phyloP scores from a whole-genome alignment of 73 alveolate genomes.

The Blepharisma stoltei region DNA sequence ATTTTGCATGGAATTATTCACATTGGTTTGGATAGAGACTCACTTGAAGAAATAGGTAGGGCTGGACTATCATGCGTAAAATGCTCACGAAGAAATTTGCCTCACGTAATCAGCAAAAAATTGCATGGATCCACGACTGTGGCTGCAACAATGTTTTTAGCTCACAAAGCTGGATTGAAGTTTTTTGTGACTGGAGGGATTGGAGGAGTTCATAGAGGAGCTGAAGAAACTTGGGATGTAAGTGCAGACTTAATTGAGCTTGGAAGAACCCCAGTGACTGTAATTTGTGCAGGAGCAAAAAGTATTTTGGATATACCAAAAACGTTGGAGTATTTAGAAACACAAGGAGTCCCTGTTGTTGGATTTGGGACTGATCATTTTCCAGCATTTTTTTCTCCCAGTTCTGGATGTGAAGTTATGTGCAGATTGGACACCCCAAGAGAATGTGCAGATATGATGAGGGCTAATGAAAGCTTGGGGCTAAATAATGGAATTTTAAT shows the following conservation, averaged over 20 bases:
- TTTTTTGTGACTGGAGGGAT: slow-evolving; percentile 97
- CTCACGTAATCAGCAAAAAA: slow-evolving; percentile 57
- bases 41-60: slow-evolving; percentile 52
- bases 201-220: slow-evolving; percentile 98
- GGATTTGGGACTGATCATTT: slow-evolving; percentile 66
- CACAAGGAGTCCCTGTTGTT: slow-evolving; percentile 69
- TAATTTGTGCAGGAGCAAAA: slow-evolving; percentile 93
- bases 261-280: slow-evolving; percentile 88
- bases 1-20: slow-evolving; percentile 80
- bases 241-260: slow-evolving; percentile 82
- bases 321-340: slow-evolving; percentile 53
- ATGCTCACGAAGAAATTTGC: slow-evolving; percentile 73
- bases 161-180: slow-evolving; percentile 80
- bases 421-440: neutral
- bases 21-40: slow-evolving; percentile 65
- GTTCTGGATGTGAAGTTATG: slow-evolving; percentile 29
- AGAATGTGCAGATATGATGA: slow-evolving; percentile 72
- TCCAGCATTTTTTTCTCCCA: slow-evolving; percentile 77
- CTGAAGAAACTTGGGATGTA: slow-evolving; percentile 76
- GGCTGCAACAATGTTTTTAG: slow-evolving; percentile 93
- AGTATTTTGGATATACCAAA: slow-evolving; percentile 77
- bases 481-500: slow-evolving; percentile 70
- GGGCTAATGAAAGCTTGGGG: slow-evolving; percentile 52
- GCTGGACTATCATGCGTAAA: slow-evolving; percentile 16
- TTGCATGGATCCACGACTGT: slow-evolving; percentile 95